Percentiles rank a stretch among this genome's conserved stretches.
phyloP scores from a whole-genome alignment of 768 basidiomycete genomes.

The Fistulinella prunicolor region DNA sequence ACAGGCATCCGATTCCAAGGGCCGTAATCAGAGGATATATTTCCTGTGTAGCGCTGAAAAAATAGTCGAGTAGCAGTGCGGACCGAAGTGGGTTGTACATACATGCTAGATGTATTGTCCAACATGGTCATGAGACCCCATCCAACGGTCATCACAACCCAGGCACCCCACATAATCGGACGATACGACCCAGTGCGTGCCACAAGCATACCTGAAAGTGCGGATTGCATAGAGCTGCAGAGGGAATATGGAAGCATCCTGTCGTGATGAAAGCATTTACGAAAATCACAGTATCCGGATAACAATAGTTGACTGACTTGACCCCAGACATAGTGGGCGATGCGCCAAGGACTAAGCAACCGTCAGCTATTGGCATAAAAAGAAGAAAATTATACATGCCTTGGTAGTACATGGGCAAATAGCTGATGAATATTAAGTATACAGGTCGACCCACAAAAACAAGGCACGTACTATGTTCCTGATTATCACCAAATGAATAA shows the following conservation, averaged over 20 bases:
- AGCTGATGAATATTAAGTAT: conserved; percentile 21
- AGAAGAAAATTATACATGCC: conserved; percentile 5
- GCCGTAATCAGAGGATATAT: conserved; percentile 33
- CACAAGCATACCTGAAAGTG: conserved; percentile 26
- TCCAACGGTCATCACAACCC: conserved; percentile 32
- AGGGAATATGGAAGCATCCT: conserved; percentile 39
- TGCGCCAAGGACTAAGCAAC: conserved; percentile 32
- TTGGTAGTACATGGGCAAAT: conserved; percentile 43
- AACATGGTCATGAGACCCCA: conserved; percentile 38
- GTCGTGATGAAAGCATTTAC: background rate
- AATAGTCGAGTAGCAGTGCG: background rate
- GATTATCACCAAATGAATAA: background rate
- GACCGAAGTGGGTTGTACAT: conserved; percentile 1
- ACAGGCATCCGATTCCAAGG: conserved; percentile 34
- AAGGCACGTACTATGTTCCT: conserved; percentile 27
- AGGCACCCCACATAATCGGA: conserved; percentile 30
- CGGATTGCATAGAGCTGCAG: conserved; percentile 16
- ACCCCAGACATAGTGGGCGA: conserved; percentile 34
- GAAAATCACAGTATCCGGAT: no score
- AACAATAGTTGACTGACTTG: conserved; percentile 16
- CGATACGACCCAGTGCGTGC: conserved; percentile 29
- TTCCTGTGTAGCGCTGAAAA: conserved; percentile 29
- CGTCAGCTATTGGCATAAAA: background rate
- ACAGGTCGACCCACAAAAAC: background rate
- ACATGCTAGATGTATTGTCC: conserved; percentile 32